Evolutionary conservation across 371 early-diverging fungal genomes (phyloP), one percentile per base, ranked within the genome.

Genomic region (Saksenaea vasiformis): DNA sequence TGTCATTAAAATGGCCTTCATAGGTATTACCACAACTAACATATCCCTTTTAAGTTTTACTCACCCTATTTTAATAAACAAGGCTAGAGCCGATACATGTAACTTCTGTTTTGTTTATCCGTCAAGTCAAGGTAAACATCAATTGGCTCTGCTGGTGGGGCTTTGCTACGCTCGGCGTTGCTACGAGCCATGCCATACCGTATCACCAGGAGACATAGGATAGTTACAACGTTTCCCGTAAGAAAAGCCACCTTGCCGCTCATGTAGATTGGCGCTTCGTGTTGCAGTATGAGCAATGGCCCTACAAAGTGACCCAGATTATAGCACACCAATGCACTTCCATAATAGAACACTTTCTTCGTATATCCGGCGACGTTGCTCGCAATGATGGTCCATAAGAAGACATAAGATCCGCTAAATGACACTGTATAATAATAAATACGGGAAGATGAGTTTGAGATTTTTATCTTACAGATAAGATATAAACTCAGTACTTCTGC

Each of bases 311-410:
- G 69, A 43, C 77, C 79, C 13, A 76, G 8, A 11, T 72, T 76
- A 36, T 61, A 72, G 17, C 57, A 61, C 31, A 71, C 57, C 55
- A 77, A 53, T 10, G 71, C 58, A 55, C 61, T 63, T 3, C 60
- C 74, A 24, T 79, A 72, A 39, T 72, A 77, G 27, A 76, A 62
- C 7, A 70, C 34, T 43, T 77, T 79, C 44, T 79, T 79, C 5
- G 73, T 71, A 28, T 79, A 79, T 5, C 80, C 80, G 15, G 68
- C 64, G 5, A 77, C 75, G 47, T 79, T 79, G 19, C 51, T 36
- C 13, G 67, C 67, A n/a, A 71, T 54, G 19, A 70, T 62, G 0
- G 75, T 67, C 1, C 72, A 56, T 2, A 79, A 37, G 15, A 79
- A 58, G 0, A 68, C 68, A 31, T 69, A 67, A 1, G 64, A 65